Base-by-base conservation (phyloP, 2,329 filamentous ascomycete genomes). In the Ophiostoma montium region DNA sequence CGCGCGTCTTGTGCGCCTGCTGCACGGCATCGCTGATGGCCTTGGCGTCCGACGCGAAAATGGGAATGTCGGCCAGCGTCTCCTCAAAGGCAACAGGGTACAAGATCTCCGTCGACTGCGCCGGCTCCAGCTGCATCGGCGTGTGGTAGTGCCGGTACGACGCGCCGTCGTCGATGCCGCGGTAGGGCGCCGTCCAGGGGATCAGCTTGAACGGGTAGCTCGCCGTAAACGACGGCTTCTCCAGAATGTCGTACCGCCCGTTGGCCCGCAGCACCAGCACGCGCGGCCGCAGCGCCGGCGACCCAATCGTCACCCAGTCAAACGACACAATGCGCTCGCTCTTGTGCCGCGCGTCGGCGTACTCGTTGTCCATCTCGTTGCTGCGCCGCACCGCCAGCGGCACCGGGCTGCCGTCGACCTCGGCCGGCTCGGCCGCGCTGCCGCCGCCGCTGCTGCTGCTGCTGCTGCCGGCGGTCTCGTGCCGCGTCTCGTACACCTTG, bases 241-340 rank as follows among this genome's bases (percentile, higher is more conserved):
- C 74, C 23, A 82, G 60, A 16, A 83, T 76, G 30, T 79, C 76
- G 58, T 81, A 78, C 13, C 65, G 67, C 16, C 78, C 77, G 53
- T 74, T 81, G 32, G 75, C 75, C 23, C 78, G 70, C 23, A 82
- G 61, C 2, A 77, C 76, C 21, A 82, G 60, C 35, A 78, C 64
- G n/a, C 78, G 70, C 30, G 77, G 76, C 21, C 71, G 71, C 45
- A 80, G 58, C 13, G 70, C 69, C 3, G 75, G 67, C 3, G 74
- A 76, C 11, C 71, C 68, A 43, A 80, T 65, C 3, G 75, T 80
- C 10, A 82, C 65, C 78, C 79, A 83, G 59, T 83, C 79, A 59
- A 82, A 82, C 0, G 78, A 82, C 8, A 82, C 76, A 31, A 82
- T 80, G 18, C 75, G 71, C 49, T 81, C 75, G 55, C 72, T 70